Base-by-base conservation (phyloP, 495 filamentous ascomycete genomes). In the Xylaria curta region DNA sequence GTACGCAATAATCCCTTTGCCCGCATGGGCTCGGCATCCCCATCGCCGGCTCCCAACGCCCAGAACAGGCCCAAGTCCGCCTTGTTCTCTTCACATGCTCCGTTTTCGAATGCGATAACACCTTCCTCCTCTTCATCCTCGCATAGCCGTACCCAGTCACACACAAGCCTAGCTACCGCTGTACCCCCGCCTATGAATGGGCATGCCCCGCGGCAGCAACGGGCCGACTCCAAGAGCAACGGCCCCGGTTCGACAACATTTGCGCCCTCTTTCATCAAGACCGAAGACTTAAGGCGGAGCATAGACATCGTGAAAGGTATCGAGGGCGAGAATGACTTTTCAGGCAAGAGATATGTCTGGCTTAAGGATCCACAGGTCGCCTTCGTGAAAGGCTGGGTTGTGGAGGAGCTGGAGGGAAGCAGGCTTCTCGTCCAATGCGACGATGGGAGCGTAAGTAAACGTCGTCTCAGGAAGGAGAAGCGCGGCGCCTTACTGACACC, bases 341-440 rank as follows among this genome's bases (percentile, higher is more conserved):
- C 96, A 0, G 97, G 97, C n/a, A 97, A 94, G 81, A 89, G 96
- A 84, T 98, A 98, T 86, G 94, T 99, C 67, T 99, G 97, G 97
- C 83, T 98, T 75, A 90, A 90, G 80, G 94, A 99, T 81, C 85
- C 92, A 1, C 87, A 94, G 76, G 87, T 87, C 70, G 96, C 96
- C 6, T 99, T 99, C 78, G 88, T 97, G 24, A 93, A 94, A 72
- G 97, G 95, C 3, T 93, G 94, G 85, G 91, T 99, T 26, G 85
- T 97, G 66, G 91, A 97, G 75, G 95, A 98, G 69, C 81, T 91
- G 40, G 87, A 83, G 21, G 89, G 85, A 42, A 88, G 86, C 15
- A 85, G 83, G 59, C 81, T 99, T 60, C 82, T 96, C 61, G 94
- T 98, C 10, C 94, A 97, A 78, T 97, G 92, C 76, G 96, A 98